phyloP scores from a whole-genome alignment of 2,329 filamentous ascomycete genomes.

The Capronia epimyces region DNA sequence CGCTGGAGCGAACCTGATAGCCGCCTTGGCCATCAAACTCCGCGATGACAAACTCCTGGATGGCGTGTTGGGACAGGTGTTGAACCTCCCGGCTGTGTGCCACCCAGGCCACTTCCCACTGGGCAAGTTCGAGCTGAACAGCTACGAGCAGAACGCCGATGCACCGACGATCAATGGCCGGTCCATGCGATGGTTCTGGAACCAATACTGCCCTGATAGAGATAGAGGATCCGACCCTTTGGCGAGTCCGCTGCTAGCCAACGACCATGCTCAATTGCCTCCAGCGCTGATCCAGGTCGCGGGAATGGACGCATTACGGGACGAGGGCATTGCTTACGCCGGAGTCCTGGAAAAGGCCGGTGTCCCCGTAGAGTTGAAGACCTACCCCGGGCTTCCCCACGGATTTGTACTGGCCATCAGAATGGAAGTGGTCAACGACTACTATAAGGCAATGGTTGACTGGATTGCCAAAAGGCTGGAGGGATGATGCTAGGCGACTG shows the following conservation, averaged over 20 bases:
- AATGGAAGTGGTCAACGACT: not conserved
- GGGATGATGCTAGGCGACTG: no score
- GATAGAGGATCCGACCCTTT: not conserved
- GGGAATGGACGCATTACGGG: constrained; percentile 28
- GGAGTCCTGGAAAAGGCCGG: constrained; percentile 20
- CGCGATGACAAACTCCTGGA: not conserved
- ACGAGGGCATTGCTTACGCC: constrained; percentile 26
- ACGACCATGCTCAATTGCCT: not conserved
- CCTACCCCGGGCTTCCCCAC: constrained; percentile 33
- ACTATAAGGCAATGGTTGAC: not conserved
- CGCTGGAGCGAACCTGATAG: not conserved
- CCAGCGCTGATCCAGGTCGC: constrained; percentile 9
- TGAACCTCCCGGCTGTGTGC: not conserved
- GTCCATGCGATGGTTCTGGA: not conserved
- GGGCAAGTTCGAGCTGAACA: not conserved
- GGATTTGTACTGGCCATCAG: not conserved
- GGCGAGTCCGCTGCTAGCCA: not conserved
- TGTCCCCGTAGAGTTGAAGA: constrained; percentile 28
- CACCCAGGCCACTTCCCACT: not conserved
- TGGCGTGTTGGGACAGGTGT: not conserved
- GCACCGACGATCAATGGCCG: not conserved
- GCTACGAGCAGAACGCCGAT: not conserved
- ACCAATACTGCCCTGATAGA: not conserved
- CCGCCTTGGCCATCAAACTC: not conserved
- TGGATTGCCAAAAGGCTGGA: not conserved